These are phyloP conservation scores for Spergularia bocconei DNA, from an alignment of 148 eudicot genomes.

Conservation along the genomic window DNA sequence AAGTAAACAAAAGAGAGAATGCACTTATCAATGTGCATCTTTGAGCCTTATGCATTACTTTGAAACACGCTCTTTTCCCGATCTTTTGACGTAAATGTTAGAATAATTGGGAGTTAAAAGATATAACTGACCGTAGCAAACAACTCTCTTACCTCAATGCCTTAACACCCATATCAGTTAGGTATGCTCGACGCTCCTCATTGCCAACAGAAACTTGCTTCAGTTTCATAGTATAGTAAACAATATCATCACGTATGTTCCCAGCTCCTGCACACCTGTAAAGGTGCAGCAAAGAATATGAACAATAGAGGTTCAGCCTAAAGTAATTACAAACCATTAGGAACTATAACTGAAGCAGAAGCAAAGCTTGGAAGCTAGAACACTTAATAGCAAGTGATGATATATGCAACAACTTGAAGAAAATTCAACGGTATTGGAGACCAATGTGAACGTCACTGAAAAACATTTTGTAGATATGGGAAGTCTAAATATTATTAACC, in stretches of 20 bases:
- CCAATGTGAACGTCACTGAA: too few species aligned
- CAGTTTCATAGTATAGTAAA: slow-evolving; percentile 53
- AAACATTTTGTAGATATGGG: too few species aligned
- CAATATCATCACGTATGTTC: slow-evolving; percentile 79
- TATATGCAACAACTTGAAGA: neutral
- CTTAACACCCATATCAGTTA: slow-evolving; percentile 81
- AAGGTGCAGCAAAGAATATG: slow-evolving; percentile 18
- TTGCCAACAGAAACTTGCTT: slow-evolving; percentile 45
- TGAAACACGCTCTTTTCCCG: neutral
- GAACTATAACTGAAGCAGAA: neutral
- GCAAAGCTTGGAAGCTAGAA: neutral
- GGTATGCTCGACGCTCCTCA: slow-evolving; percentile 71
- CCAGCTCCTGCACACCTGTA: slow-evolving; percentile 97
- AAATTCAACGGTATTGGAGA: neutral
- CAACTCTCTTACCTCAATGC: slow-evolving; percentile 67
- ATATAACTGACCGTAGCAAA: neutral
- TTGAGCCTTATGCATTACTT: neutral
- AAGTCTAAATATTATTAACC: too few species aligned
- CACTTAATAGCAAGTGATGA: neutral
- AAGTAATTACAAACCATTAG: neutral
- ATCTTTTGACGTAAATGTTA: neutral
- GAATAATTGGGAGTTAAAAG: neutral
- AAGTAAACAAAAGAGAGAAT: too few species aligned
- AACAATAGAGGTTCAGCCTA: neutral
- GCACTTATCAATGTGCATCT: neutral